Conservation (phyloP, 163 green algal species). For the Chlamydomonas reinhardtii region DNA sequence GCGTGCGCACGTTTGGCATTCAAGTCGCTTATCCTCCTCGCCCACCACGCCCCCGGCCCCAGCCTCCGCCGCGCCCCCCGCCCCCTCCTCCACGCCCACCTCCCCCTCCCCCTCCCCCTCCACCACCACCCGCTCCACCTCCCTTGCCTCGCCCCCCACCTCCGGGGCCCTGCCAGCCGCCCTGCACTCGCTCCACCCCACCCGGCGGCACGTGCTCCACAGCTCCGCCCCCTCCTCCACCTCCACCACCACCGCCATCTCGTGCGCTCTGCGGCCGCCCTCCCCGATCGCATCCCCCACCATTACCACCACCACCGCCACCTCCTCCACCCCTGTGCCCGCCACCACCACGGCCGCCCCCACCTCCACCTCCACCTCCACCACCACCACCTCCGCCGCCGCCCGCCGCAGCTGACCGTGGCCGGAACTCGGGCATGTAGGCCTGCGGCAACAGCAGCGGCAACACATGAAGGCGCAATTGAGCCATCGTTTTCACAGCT, state of each 20-base stretch:
- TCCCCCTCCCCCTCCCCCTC: not conserved
- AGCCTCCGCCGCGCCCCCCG: conserved; percentile 13
- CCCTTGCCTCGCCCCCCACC: not conserved
- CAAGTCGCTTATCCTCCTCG: conserved; percentile 8
- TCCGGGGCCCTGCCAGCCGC: conserved; percentile 6
- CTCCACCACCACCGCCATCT: not conserved
- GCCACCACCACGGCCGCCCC: not conserved
- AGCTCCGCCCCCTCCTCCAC: not conserved
- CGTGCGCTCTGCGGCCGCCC: not conserved
- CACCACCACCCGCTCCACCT: not conserved
- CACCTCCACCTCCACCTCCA: conserved; percentile 1
- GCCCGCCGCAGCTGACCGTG: not conserved
- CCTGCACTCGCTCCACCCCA: conserved; percentile 20
- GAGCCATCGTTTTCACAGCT: too few species aligned
- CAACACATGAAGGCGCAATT: too few species aligned
- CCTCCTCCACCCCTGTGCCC: not conserved
- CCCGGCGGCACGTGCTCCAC: not conserved
- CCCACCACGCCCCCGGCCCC: conserved; percentile 6
- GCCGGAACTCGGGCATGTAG: conserved; percentile 49
- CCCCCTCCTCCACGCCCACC: not conserved
- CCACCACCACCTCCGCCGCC: not conserved
- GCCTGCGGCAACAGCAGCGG: not conserved
- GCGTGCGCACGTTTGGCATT: too few species aligned
- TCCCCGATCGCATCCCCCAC: not conserved
- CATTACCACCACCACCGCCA: not conserved